Percentiles rank a stretch among this genome's conserved stretches.
These are phyloP conservation scores for Syzygium grande DNA, from an alignment of 345 rosid genomes.

Conservation along the genomic window DNA sequence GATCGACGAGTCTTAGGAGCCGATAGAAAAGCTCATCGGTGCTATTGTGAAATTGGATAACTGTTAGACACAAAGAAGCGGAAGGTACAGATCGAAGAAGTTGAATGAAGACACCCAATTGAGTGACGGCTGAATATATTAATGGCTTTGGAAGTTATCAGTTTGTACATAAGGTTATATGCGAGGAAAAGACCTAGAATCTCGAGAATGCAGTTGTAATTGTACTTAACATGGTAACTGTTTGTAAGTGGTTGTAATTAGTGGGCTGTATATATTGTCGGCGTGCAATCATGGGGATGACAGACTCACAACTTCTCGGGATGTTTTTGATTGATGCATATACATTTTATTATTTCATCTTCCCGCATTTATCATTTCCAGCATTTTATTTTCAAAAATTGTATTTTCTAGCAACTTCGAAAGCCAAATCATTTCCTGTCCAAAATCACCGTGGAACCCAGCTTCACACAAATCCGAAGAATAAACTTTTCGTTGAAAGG, in stretches of 20 bases:
- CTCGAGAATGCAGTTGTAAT: background rate
- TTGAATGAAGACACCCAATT: background rate
- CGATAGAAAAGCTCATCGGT: background rate
- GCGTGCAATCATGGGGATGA: background rate
- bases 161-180: background rate
- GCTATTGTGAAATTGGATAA: background rate
- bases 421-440: background rate
- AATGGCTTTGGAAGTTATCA: background rate
- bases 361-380: background rate
- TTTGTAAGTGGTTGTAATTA: background rate
- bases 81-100: background rate
- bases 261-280: background rate
- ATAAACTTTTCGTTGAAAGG: background rate
- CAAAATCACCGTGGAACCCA: background rate
- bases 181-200: background rate
- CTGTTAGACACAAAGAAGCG: background rate
- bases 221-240: background rate
- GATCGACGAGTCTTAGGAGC: background rate
- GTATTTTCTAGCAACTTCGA: background rate
- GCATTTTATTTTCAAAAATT: background rate
- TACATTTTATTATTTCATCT: background rate
- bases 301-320: background rate
- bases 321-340: too few relatives aligned
- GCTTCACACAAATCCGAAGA: background rate
- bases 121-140: background rate